These are phyloP conservation scores for Narthecium ossifragum DNA, from an alignment of 106 monocot species.

Conservation along the genomic window DNA sequence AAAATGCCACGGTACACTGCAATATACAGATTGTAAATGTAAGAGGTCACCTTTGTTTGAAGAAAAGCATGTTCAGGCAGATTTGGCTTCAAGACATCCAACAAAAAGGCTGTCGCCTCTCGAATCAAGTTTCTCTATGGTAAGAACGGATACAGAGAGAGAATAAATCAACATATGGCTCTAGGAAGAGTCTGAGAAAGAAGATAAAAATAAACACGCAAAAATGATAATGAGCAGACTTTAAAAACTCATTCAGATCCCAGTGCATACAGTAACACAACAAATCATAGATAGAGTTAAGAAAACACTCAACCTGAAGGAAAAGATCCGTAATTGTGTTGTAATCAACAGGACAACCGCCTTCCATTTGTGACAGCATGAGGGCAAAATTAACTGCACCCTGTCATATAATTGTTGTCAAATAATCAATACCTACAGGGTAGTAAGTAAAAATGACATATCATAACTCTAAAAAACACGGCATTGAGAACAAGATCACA, in stretches of 20 bases:
- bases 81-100: slow-evolving; percentile 98
- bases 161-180: neutral
- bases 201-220: neutral
- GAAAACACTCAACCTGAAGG: slow-evolving; percentile 64
- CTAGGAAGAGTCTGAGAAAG: neutral
- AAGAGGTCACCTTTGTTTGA: slow-evolving; percentile 71
- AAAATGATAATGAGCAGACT: neutral
- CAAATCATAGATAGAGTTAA: too few species aligned
- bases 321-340: slow-evolving; percentile 98
- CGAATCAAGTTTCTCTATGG: slow-evolving; percentile 93
- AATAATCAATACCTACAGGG: neutral
- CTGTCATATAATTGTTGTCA: slow-evolving; percentile 19
- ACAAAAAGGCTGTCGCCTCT: slow-evolving; percentile 95
- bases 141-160: neutral
- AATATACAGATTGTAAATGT: neutral
- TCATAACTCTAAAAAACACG: neutral
- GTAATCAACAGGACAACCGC: slow-evolving; percentile 95
- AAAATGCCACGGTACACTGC: neutral
- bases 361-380: slow-evolving; percentile 98
- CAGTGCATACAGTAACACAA: too few species aligned
- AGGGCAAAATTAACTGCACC: slow-evolving; percentile 79
- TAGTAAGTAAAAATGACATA: neutral
- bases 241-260: neutral
- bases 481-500: neutral
- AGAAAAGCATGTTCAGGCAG: slow-evolving; percentile 97